phyloP scores from a whole-genome alignment of 495 filamentous ascomycete species.

The Neurospora sp. region DNA sequence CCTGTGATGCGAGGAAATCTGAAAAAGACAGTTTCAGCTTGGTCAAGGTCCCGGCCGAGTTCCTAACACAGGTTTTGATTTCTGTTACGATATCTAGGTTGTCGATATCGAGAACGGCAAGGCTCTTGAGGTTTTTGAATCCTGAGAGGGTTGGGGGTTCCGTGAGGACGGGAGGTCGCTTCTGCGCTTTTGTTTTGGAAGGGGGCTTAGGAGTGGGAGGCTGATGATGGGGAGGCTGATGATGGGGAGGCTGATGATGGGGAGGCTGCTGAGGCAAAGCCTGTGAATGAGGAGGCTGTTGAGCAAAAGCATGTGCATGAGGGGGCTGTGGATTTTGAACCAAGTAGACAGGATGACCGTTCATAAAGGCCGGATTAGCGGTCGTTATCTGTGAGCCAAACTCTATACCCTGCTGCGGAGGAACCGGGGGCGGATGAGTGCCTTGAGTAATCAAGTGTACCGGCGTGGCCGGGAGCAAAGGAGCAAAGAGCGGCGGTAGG shows the following conservation, averaged over 20 bases:
- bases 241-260: constrained; percentile 10
- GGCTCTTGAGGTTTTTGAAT: constrained; percentile 43
- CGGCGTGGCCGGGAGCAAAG: background rate
- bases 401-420: background rate
- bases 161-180: constrained; percentile 8
- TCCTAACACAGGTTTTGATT: constrained; percentile 40
- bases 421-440: background rate
- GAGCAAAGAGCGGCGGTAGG: background rate
- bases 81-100: constrained; percentile 43
- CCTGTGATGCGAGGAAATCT: constrained; percentile 34
- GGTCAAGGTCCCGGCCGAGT: constrained; percentile 39
- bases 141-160: constrained; percentile 43
- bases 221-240: constrained; percentile 7
- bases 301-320: constrained; percentile 2
- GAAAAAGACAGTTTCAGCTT: constrained; percentile 50
- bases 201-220: constrained; percentile 14
- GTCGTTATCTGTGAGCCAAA: background rate
- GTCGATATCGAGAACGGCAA: constrained; percentile 48
- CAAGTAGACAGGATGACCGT: background rate
- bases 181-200: constrained; percentile 12
- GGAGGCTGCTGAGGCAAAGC: constrained; percentile 8
- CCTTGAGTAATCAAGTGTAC: background rate
- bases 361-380: background rate
- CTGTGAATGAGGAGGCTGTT: constrained; percentile 7
- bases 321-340: background rate